Base-by-base conservation (phyloP, 495 filamentous ascomycete species). In the Penicillium arizonense region DNA sequence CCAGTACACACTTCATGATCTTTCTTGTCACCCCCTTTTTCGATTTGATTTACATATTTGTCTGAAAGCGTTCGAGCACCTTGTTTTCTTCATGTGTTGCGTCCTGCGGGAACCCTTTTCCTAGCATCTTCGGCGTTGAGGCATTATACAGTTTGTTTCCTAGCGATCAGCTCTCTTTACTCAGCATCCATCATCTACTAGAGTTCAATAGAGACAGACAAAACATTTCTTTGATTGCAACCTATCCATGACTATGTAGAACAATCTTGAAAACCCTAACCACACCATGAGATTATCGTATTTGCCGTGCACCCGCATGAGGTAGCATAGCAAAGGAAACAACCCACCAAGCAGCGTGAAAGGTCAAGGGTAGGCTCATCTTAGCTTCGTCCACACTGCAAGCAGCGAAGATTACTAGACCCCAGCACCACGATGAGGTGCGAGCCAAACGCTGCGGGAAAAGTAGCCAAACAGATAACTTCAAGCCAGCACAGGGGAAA, bases 381-480 rank as follows among this genome's bases (percentile, higher is more conserved):
- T 44, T 51, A n/a, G 28, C 39, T 51, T 51, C 48, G 20, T 44
- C 39, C 39, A 12, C 3, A 37, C 5, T 30, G 28, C 28, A 30
- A 9, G 28, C 9, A 9, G 7, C 8, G 28, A 51, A 34, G 42
- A 52, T 28, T 52, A 56, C 48, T 56, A 34, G 33, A 41, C 53
- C 47, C 41, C 40, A 52, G 40, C 47, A 56, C 53, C 53, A 46
- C 53, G 47, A 21, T 40, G 24, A 56, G 53, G 53, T 56, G 47
- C 44, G 46, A 56, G 47, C 53, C 53, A 18, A 12, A 23, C 46
- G 53, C 45, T 50, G 46, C 39, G 44, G 45, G 39, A 40, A 54
- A 28, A 42, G 18, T 47, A 20, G 52, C 44, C 16, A 26, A 41
- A 53, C 10, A 54, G 7, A 20, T 48, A 21, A 35, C 45, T 23